Percentiles rank a stretch among this genome's conserved stretches.
Conservation (phyloP, 192 early-diverging fungal species). For the Coemansia interrupta region DNA sequence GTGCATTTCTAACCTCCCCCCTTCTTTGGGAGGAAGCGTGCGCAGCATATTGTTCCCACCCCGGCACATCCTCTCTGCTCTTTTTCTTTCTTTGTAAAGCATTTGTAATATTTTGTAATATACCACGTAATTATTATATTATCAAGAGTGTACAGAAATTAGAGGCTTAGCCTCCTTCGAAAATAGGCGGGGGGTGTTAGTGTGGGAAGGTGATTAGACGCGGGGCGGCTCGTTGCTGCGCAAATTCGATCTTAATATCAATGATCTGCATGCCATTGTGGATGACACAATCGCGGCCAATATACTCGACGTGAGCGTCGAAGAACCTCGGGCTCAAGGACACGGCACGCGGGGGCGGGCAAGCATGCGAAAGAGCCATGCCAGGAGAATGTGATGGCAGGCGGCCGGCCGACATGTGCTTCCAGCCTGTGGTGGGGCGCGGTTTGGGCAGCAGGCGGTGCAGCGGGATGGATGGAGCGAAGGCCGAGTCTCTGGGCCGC, state of each 20-base stretch:
- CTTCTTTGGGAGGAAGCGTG: background rate
- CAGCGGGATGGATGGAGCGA: constrained; percentile 29
- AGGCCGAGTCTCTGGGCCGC: background rate
- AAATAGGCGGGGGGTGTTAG: too few relatives aligned
- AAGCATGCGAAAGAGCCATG: background rate
- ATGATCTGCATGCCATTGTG: constrained; percentile 49
- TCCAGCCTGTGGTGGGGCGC: too few relatives aligned
- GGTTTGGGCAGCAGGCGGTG: too few relatives aligned
- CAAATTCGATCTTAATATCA: constrained; percentile 37
- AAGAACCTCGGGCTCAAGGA: constrained; percentile 35
- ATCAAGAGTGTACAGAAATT: background rate
- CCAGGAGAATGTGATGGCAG: too few relatives aligned
- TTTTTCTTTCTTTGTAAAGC: constrained; percentile 2
- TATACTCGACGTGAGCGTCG: constrained; percentile 44
- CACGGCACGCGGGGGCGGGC: background rate
- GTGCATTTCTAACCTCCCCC: constrained; percentile 48
- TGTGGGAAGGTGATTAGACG: constrained; percentile 15
- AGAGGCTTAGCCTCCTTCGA: too few relatives aligned
- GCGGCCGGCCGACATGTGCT: too few relatives aligned
- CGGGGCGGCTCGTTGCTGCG: constrained; percentile 35
- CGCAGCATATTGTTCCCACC: background rate
- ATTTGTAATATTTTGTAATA: constrained; percentile 19
- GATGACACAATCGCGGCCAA: constrained; percentile 46
- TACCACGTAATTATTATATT: background rate
- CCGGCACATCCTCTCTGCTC: background rate